These are phyloP conservation scores for Ustilago cynodontis DNA, from an alignment of 1,284 basidiomycete species.

Conservation along the genomic window DNA sequence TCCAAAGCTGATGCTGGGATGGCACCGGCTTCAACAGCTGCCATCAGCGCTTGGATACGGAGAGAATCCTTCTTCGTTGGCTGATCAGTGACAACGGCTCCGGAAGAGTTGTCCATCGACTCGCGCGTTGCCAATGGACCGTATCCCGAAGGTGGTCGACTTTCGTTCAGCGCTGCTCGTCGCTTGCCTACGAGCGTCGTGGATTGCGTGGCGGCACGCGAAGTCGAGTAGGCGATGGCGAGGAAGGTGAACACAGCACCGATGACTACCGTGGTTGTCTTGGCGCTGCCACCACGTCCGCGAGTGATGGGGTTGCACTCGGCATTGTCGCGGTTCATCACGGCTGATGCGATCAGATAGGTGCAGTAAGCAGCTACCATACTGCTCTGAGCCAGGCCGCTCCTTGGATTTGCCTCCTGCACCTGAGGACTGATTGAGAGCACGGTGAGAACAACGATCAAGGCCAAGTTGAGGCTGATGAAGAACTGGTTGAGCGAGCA, in stretches of 20 bases:
- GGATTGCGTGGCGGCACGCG: slow-evolving; percentile 93
- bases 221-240: slow-evolving; percentile 97
- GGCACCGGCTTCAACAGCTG: slow-evolving; percentile 94
- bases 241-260: slow-evolving; percentile 97
- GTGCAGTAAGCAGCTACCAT: slow-evolving; percentile 98
- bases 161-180: slow-evolving; percentile 73
- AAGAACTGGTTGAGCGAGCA: slow-evolving; percentile 94
- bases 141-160: slow-evolving; percentile 64
- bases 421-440: slow-evolving; percentile 86
- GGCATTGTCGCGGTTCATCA: slow-evolving; percentile 87
- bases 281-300: slow-evolving; percentile 76
- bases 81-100: slow-evolving; percentile 82
- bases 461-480: slow-evolving; percentile 90
- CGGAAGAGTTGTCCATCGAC: slow-evolving; percentile 41
- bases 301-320: slow-evolving; percentile 88
- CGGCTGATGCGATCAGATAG: slow-evolving; percentile 92
- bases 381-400: slow-evolving; percentile 92
- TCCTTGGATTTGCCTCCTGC: slow-evolving; percentile 93
- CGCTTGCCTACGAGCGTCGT: slow-evolving; percentile 86
- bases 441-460: slow-evolving; percentile 84
- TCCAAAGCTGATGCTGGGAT: slow-evolving; percentile 92
- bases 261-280: slow-evolving; percentile 87
- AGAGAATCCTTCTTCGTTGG: slow-evolving; percentile 87
- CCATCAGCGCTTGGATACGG: slow-evolving; percentile 91
- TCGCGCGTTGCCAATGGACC: slow-evolving; percentile 60